Evolutionary conservation across 2,329 filamentous ascomycete species (phyloP), one percentile per base, ranked within the genome.

Genomic region (Pseudogymnoascus sp.): DNA sequence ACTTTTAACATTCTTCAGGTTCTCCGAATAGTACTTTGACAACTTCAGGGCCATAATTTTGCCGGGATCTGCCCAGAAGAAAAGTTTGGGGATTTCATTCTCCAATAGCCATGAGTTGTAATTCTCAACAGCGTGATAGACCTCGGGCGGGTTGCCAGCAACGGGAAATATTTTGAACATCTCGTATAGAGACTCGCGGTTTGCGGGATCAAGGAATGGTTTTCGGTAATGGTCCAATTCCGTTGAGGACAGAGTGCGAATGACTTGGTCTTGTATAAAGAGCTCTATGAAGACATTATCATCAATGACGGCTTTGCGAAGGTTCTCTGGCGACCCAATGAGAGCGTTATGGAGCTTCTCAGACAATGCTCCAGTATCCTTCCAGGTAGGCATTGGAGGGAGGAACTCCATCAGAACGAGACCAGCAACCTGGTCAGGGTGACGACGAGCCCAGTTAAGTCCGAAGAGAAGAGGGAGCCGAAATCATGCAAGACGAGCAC

Each of bases 321-420:
- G 32, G 20, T 37, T 58, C 22, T 39, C 57, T 7, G 25, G 25
- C 12, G 14, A 37, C 16, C 57, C 32, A 37, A 58, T 37, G 14
- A 41, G 38, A 14, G 38, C 38, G 9, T 22, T 41, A 41, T 41
- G 38, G 11, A 41, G 38, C 38, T 41, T 11, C 6, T 41, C 38
- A 22, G 38, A 41, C 5, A 41, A 22, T n/a, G n/a, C 57, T 25
- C 32, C 32, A 11, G 37, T 37, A 32, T 58, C 57, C 8, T 38
- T 58, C 57, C 25, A 35, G 28, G 25, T 32, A 4, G 14, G 20
- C 25, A 25, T 35, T 22, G 57, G 57, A 9, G 25, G 32, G 12
- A 58, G 25, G 16, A 58, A 58, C 57, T 58, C 57, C 57, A 58
- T 58, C 11, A 58, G 25, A 8, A 58, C 57, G 25, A 58, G 32